Evolutionary conservation across 768 basidiomycete genomes (phyloP), one percentile per base, ranked within the genome.

Genomic region (Tylopilus intermedius): DNA sequence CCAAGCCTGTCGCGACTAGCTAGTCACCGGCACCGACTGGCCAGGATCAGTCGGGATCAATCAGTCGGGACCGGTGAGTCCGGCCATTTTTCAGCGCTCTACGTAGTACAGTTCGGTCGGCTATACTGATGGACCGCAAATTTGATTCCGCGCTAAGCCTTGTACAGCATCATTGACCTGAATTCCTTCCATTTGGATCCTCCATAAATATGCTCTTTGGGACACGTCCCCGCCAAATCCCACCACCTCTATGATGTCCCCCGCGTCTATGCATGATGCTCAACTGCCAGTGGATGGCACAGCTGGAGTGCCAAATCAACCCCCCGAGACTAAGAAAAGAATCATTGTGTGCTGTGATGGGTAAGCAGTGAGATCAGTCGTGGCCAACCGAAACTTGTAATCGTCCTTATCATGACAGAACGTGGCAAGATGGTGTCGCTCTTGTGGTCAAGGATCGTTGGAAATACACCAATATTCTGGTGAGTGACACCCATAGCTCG

Each of bases 321-420:
- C 35, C 56, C 9, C 57, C 59, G 49, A 51, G 49, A 57, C 69
- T 4, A 75, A 71, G 54, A 87, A 87, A 61, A 74, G 87, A 49
- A 79, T 89, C 45, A 74, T 87, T 27, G 74, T 89, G 35, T 88
- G 85, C 58, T 89, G 87, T 56, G 87, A 89, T 61, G 87, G 87
- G 87, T 83, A 54, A 59, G 79, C 66, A 40, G 15, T 14, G 30
- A 11, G 15, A 22, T 50, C 14, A 32, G 18, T 35, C 13, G 27
- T 21, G 13, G 18, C 35, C n/a, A 22, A 29, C 40, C 43, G 48
- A 15, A 40, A 21, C 53, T 15, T 58, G n/a, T 47, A 50, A 40
- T 37, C 35, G 46, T 58, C 38, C 26, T 44, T 40, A 22, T 32
- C 30, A 35, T 40, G 10, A 8, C 46, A 88, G 86, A 40, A 88